Base-by-base conservation (phyloP, 192 early-diverging fungal genomes). In the Coemansia aciculifera region DNA sequence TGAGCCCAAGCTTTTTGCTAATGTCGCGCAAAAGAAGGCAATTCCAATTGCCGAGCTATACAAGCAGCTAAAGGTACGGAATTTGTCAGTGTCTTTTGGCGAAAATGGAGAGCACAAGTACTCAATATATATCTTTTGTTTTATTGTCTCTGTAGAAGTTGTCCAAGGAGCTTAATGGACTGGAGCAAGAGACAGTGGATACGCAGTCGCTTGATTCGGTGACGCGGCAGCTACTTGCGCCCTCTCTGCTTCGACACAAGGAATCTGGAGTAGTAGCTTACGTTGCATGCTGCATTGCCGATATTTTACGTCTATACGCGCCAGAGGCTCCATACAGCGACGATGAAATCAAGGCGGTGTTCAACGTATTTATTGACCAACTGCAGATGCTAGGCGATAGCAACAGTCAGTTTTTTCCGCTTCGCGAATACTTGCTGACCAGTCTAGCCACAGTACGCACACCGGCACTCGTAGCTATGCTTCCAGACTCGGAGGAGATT, bases 251-350 rank as follows among this genome's bases (percentile, higher is more conserved):
- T 11, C 66, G 74, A 36, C 92, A 97, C 81, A 92, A 90, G 54
- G 94, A 97, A 73, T 86, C 89, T 44, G 90, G 89, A 17, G 90
- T 97, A 17, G 84, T 84, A 32, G 86, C 88, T 23, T 87, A 89
- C 23, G 84, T 86, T 0, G 88, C 94, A 3, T 95, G 93, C 75
- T 98, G 95, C 75, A 83, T 97, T 39, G 93, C 95, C 1, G 97
- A 99, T 67, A 81, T 98, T 0, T 86, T 99, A 38, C 86, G 95
- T 21, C 81, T 99, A 10, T 95, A 91, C 75, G 97, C 97, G 13
- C 96, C 96, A 10, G 93, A 97, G 62, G 91, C 94, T 5, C 97
- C 97, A 10, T 98, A 97, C 78, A 86, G 65, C 46, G 87, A 90
- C 54, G 74, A 73, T 5, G 88, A 96, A 63, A 85, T 99, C 60